phyloP scores from a whole-genome alignment of 2,329 filamentous ascomycete genomes.

The Ophiostoma novo-ulmi region DNA sequence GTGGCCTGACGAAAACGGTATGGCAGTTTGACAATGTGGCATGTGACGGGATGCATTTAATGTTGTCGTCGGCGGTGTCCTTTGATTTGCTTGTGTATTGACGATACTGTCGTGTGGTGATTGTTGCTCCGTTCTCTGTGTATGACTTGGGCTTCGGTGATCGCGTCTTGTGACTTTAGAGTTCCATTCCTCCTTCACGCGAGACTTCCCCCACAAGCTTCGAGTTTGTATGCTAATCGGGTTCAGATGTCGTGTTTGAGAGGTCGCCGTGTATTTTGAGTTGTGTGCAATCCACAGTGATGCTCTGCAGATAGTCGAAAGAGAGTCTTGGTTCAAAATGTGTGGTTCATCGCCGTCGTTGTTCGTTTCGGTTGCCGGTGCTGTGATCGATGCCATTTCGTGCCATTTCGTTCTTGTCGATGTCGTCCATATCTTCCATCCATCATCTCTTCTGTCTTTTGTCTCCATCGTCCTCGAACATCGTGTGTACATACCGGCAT shows the following conservation, averaged over 20 bases:
- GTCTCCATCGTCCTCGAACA: neutral
- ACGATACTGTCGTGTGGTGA: too few relatives aligned
- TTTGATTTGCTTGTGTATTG: too few relatives aligned
- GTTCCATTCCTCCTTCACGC: too few relatives aligned
- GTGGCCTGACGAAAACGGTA: neutral
- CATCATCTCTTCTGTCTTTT: neutral
- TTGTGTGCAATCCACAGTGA: neutral
- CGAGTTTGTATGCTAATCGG: too few relatives aligned
- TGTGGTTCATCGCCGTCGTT: neutral
- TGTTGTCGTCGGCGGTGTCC: too few relatives aligned
- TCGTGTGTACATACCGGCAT: slow-evolving; percentile 37
- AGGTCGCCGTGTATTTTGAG: neutral
- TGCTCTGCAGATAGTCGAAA: neutral
- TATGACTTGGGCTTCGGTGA: too few relatives aligned
- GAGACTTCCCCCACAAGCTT: too few relatives aligned
- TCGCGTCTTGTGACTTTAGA: too few relatives aligned
- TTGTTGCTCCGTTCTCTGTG: too few relatives aligned
- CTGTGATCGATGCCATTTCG: neutral
- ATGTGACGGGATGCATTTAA: too few relatives aligned
- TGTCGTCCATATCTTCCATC: slow-evolving; percentile 9
- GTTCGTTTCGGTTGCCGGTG: neutral
- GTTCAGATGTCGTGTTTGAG: too few relatives aligned
- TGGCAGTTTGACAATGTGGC: neutral
- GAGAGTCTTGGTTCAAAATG: neutral
- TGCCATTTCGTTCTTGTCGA: neutral